Evolutionary conservation across 2,329 filamentous ascomycete genomes (phyloP), one percentile per base, ranked within the genome.

Genomic region (Eutypa lata): DNA sequence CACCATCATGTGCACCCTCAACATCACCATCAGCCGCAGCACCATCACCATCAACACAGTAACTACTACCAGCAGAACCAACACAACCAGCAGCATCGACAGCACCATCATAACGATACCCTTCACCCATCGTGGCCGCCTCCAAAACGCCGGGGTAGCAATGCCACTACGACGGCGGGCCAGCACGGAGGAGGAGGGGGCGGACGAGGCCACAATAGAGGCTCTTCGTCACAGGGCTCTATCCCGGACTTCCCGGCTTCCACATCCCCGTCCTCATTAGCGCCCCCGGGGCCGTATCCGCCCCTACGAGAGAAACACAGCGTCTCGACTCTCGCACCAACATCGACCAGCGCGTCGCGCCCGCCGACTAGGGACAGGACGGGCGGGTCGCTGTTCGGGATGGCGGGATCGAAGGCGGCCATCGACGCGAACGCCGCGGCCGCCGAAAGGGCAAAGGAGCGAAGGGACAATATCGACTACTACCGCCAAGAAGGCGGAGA

Each of bases 281-380:
- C 71, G 40, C 74, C 73, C 45, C 77, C 76, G 42, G 26, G 26
- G 10, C 71, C 71, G 47, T 74, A 73, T 44, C 67, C 56, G 47
- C 60, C 63, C 14, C 68, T 86, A 46, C 71, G 78, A 10, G 83
- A 86, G 64, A 84, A 84, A 63, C 78, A 80, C 49, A 85, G 82
- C 65, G 82, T 86, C 11, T 86, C 83, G 43, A 86, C 83, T 0
- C 71, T 86, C 28, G 80, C 80, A 13, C 76, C 82, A 5, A 83
- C 80, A 4, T 78, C 77, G 2, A 74, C 73, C 2, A 75, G 73
- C 18, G 73, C 76, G 1, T 84, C 82, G 6, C 72, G 82, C 45
- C 82, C 83, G 31, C 80, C 81, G 10, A 86, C 82, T 13, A 71
- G 82, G 40, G 83, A 86, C 49, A 73, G 37, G 22, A 11, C 22